Base-by-base conservation (phyloP, 2,329 filamentous ascomycete genomes). In the Colletotrichum sp. region DNA sequence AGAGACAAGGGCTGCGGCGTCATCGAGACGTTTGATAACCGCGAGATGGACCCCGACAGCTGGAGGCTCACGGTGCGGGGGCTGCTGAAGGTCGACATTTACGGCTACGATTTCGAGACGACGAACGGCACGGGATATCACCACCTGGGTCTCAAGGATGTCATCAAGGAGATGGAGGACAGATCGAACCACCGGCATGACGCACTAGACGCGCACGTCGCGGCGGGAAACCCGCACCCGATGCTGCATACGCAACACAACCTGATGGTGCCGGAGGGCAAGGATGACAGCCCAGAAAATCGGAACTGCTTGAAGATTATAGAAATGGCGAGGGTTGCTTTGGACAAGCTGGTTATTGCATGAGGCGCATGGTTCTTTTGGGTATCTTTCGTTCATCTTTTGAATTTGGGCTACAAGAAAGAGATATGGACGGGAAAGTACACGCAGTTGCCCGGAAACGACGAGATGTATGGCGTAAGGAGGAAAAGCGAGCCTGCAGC, bases 51-150 rank as follows among this genome's bases (percentile, higher is more conserved):
- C 32, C 90, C 91, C 0, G 82, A 85, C 6, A 81, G 88, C 78
- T 93, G 92, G 91, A 85, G 90, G 43, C 84, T 86, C 9, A 86
- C 86, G 3, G 86, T 92, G 55, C 86, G 91, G 16, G 88, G 89
- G 3, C 83, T 93, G 72, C 82, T 93, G 21, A 88, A 87, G 74
- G 79, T 90, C 14, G 91, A 93, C 78, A 87, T 93, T 9, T 92
- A 93, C 80, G 91, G 91, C 0, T 79, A 90, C 32, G 79, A 81
- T 14, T 78, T 79, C 26, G 68, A 76, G n/a, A 52, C 64, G 28
- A 34, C 21, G 6, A 79, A 79, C 18, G 78, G 36, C 36, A 39
- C 36, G 4, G 36, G 36, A 4, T 60, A 66, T 24, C 63, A 72
- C 21, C 88, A 90, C 60, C 83, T 87, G 26, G 91, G 91, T 0